Evolutionary conservation across 257 asterid genomes (phyloP).

Genomic region (Salvia miltiorrhiza): DNA sequence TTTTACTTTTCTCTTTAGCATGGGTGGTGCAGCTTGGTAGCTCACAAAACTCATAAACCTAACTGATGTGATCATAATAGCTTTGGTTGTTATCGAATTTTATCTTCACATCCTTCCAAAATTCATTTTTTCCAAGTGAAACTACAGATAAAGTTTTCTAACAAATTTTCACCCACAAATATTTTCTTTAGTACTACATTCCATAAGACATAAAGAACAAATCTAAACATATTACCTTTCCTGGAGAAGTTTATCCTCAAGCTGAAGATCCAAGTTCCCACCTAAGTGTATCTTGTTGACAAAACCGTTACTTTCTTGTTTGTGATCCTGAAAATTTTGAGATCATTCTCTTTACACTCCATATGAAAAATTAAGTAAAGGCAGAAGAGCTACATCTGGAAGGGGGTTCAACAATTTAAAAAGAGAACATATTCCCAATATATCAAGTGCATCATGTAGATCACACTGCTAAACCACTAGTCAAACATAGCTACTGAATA

Average conservation of each 20-base stretch:
- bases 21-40: no score
- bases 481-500: constrained; percentile 16
- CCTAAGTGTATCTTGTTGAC: constrained; percentile 14
- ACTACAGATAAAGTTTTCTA: neutral
- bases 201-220: neutral
- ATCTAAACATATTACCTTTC: constrained; percentile 39
- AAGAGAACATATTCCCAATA: constrained; percentile 12
- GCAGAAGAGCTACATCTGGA: no score
- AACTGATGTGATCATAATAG: no score
- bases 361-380: constrained; percentile 1
- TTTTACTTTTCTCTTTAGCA: no score
- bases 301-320: constrained; percentile 16
- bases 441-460: constrained; percentile 7
- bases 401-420: neutral
- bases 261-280: constrained; percentile 27
- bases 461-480: constrained; percentile 6
- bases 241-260: constrained; percentile 41
- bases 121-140: neutral
- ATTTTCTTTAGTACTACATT: neutral
- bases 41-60: no score
- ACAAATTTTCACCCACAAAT: neutral
- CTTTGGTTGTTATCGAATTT: no score
- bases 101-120: no score
- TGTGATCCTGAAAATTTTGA: constrained; percentile 33
- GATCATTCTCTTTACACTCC: constrained; percentile 8